These are phyloP conservation scores for Heritiera fomes DNA, from an alignment of 345 rosid species.

Conservation along the genomic window DNA sequence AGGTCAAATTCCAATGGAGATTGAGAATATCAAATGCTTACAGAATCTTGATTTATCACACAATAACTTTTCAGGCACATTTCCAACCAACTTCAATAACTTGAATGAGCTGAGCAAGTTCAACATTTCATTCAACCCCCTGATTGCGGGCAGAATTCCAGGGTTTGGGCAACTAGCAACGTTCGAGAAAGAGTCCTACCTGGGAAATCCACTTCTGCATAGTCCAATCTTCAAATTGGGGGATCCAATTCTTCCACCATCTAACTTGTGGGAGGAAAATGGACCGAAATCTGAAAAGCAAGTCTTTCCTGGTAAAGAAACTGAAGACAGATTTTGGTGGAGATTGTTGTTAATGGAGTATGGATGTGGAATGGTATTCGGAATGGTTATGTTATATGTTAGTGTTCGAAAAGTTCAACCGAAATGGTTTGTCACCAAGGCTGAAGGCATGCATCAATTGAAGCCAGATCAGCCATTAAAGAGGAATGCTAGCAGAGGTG, in stretches of 20 bases:
- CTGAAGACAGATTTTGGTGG: not conserved
- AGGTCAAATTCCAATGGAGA: conserved; percentile 58
- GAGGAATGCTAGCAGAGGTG: not conserved
- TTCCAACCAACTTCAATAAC: conserved; percentile 53
- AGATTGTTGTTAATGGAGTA: not conserved
- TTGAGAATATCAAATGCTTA: conserved; percentile 57
- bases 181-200: conserved; percentile 59
- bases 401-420: not conserved
- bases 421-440: not conserved
- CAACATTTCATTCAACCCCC: conserved; percentile 78
- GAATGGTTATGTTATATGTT: not conserved
- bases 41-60: conserved; percentile 71
- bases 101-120: conserved; percentile 65
- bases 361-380: not conserved
- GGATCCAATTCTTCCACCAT: not conserved
- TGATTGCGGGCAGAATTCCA: conserved; percentile 60
- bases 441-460: not conserved
- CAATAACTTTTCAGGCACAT: conserved; percentile 76
- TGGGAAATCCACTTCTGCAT: conserved; percentile 63
- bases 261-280: not conserved
- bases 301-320: not conserved
- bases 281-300: not conserved
- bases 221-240: conserved; percentile 37
- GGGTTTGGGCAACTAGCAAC: conserved; percentile 68
- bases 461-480: not conserved